Evolutionary conservation across 768 basidiomycete genomes (phyloP).

Genomic region (Naganishia antarctica): DNA sequence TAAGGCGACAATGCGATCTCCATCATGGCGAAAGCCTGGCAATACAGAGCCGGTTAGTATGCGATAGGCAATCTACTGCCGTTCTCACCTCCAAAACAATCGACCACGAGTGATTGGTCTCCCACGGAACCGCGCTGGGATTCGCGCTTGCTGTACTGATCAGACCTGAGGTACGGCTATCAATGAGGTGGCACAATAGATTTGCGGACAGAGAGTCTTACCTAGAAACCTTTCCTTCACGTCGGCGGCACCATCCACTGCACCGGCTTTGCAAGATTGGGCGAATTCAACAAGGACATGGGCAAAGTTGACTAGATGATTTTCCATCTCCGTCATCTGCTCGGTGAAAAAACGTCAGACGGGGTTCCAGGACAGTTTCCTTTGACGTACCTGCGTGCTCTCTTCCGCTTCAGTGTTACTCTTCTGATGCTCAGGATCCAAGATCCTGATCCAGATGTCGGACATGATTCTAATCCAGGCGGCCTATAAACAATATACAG

Average conservation of each 20-base stretch:
- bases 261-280: neutral
- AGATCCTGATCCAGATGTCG: neutral
- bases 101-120: conserved; percentile 15
- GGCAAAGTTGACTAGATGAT: conserved; percentile 5
- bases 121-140: neutral
- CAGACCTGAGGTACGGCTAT: neutral
- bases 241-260: neutral
- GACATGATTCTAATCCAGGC: conserved; percentile 6
- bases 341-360: neutral
- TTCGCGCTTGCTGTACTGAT: neutral
- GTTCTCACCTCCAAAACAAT: conserved; percentile 8
- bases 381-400: conserved; percentile 11
- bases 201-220: neutral
- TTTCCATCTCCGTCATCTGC: conserved; percentile 10
- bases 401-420: neutral
- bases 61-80: neutral
- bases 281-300: neutral
- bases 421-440: neutral
- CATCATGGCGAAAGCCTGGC: conserved; percentile 22
- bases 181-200: neutral
- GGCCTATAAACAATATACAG: neutral
- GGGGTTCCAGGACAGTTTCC: too few species aligned
- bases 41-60: neutral
- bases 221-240: neutral
- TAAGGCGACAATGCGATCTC: conserved; percentile 24